Evolutionary conservation across 2,329 filamentous ascomycete species (phyloP).

Genomic region (Colletotrichum sp.): DNA sequence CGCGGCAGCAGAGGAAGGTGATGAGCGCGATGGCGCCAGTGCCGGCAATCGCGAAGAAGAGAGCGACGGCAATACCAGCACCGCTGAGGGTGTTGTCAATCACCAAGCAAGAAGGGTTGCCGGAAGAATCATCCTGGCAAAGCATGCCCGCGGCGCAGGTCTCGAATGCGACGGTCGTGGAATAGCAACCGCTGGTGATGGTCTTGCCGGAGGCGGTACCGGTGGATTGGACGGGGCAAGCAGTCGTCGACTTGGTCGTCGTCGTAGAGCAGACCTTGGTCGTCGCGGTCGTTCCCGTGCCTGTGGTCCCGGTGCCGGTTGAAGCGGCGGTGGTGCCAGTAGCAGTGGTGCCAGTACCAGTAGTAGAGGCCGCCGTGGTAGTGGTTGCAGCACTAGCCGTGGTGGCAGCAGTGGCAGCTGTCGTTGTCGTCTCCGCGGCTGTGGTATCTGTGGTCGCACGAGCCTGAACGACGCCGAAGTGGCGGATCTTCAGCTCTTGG

Average conservation of each 20-base stretch:
- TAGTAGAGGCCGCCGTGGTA: not conserved
- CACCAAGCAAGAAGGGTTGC: slow-evolving; percentile 49
- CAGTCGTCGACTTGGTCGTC: slow-evolving; percentile 39
- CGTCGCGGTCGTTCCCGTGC: slow-evolving; percentile 22
- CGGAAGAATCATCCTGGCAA: slow-evolving; percentile 47
- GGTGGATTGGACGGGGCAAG: slow-evolving; percentile 39
- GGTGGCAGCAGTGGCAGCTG: slow-evolving; percentile 23
- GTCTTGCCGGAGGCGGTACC: slow-evolving; percentile 46
- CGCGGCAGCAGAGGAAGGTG: slow-evolving; percentile 57
- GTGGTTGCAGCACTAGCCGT: slow-evolving; percentile 32
- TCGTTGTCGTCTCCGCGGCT: slow-evolving; percentile 15
- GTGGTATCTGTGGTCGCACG: slow-evolving; percentile 24
- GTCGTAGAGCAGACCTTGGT: slow-evolving; percentile 30
- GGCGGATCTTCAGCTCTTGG: slow-evolving; percentile 22
- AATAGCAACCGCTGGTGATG: slow-evolving; percentile 39
- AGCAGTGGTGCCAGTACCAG: slow-evolving; percentile 30
- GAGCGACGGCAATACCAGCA: slow-evolving; percentile 52
- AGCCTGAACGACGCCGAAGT: not conserved
- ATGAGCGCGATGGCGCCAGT: slow-evolving; percentile 43
- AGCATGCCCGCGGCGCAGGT: slow-evolving; percentile 48
- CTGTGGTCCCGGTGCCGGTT: not conserved
- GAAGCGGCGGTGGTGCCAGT: slow-evolving; percentile 25
- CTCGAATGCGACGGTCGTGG: slow-evolving; percentile 35
- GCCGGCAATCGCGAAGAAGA: slow-evolving; percentile 50
- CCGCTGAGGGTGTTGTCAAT: slow-evolving; percentile 43